Evolutionary conservation across 345 rosid species (phyloP).

Genomic region (Physaria fendleri): DNA sequence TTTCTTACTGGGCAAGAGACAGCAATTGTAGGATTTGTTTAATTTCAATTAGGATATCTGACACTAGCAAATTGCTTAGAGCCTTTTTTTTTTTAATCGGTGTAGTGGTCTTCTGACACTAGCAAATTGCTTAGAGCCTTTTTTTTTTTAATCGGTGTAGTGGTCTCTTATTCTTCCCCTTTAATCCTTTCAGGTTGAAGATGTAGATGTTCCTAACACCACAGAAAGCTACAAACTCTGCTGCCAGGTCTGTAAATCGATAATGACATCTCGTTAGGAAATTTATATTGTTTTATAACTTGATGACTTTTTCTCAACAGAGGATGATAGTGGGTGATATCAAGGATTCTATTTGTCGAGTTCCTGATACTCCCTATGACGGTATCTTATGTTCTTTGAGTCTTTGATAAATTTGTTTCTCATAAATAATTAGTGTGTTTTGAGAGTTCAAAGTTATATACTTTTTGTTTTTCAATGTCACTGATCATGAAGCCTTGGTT

Average conservation of each 20-base stretch:
- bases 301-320: constrained; percentile 37
- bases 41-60: constrained; percentile 5
- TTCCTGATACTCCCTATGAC: constrained; percentile 91
- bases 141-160: no score
- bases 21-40: background rate
- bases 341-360: constrained; percentile 89
- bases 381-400: constrained; percentile 36
- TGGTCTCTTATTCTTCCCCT: background rate
- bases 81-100: no score
- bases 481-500: no score
- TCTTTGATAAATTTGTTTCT: background rate
- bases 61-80: background rate
- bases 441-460: no score
- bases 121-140: background rate
- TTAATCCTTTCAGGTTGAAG: constrained; percentile 46
- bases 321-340: constrained; percentile 84
- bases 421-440: background rate
- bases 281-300: background rate
- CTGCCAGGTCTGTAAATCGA: constrained; percentile 56
- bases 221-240: constrained; percentile 83
- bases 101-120: no score
- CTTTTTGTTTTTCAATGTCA: no score
- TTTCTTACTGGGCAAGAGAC: background rate
- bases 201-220: constrained; percentile 66
- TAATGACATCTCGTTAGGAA: background rate